Percentiles rank a stretch among this genome's conserved stretches.
phyloP scores from a whole-genome alignment of 2,329 filamentous ascomycete genomes.

The Didymella keratinophila region DNA sequence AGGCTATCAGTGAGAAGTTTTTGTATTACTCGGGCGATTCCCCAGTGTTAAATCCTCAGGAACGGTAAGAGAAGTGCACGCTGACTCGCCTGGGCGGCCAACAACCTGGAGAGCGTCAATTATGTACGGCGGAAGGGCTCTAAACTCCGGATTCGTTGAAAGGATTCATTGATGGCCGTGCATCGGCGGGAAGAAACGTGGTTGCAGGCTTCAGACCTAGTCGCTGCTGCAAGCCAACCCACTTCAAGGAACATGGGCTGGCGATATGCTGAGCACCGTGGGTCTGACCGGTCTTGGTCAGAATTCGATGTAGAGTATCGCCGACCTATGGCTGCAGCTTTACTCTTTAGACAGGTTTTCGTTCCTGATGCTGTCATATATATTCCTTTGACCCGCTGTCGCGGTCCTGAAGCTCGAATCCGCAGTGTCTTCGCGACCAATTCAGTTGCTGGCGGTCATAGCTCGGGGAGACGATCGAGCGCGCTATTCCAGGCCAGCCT shows the following conservation, averaged over 20 bases:
- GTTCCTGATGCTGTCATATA: not conserved
- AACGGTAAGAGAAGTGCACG: constrained; percentile 3
- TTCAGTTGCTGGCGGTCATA: not conserved
- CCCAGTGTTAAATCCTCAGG: not conserved
- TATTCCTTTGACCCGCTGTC: constrained; percentile 3
- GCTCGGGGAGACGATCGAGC: not conserved
- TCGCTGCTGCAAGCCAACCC: constrained; percentile 9
- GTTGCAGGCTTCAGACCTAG: constrained; percentile 18
- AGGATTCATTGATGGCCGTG: constrained; percentile 8
- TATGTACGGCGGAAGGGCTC: constrained; percentile 6
- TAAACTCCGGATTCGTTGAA: constrained; percentile 1
- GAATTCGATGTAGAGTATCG: not conserved
- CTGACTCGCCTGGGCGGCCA: not conserved
- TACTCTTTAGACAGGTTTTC: not conserved
- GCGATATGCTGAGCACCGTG: constrained; percentile 1
- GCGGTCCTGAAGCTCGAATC: not conserved
- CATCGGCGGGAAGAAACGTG: constrained; percentile 19
- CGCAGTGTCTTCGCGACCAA: no score
- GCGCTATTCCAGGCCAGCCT: not conserved
- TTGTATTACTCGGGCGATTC: not conserved
- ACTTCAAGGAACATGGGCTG: not conserved
- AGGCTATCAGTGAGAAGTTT: not conserved
- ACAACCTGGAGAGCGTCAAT: not conserved
- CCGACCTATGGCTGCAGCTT: not conserved
- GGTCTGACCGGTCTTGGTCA: constrained; percentile 10